phyloP scores from a whole-genome alignment of 2,329 filamentous ascomycete genomes.

The Aspergillus tubingensis region DNA sequence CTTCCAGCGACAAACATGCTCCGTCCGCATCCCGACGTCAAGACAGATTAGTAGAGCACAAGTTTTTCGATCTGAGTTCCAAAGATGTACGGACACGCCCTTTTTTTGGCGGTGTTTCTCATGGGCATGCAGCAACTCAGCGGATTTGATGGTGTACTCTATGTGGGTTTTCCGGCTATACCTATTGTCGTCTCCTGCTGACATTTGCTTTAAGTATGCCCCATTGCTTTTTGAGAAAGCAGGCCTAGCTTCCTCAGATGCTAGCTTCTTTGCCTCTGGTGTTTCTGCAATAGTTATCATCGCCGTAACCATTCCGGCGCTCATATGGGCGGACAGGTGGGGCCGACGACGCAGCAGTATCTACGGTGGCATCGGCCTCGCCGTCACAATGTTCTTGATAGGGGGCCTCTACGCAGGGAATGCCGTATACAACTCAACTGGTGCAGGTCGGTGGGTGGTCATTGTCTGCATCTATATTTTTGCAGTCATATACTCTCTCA shows the following conservation, averaged over 20 bases:
- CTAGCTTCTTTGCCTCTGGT: slow-evolving; percentile 63
- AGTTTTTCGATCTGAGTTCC: slow-evolving; percentile 36
- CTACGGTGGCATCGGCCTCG: slow-evolving; percentile 54
- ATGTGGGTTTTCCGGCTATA: slow-evolving; percentile 44
- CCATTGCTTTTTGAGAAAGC: slow-evolving; percentile 62
- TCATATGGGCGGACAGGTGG: slow-evolving; percentile 60
- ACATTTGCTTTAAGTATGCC: slow-evolving; percentile 51
- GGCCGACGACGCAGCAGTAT: slow-evolving; percentile 58
- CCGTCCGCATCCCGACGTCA: slow-evolving; percentile 5
- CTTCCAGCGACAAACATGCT: slow-evolving; percentile 1
- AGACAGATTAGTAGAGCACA: slow-evolving; percentile 18
- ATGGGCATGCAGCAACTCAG: slow-evolving; percentile 62
- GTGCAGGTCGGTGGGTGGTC: slow-evolving; percentile 34
- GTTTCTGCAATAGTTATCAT: slow-evolving; percentile 63
- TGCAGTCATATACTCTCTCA: slow-evolving; percentile 33
- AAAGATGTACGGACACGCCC: slow-evolving; percentile 52
- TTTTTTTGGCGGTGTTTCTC: slow-evolving; percentile 56
- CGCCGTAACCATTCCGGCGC: slow-evolving; percentile 57
- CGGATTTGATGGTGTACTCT: slow-evolving; percentile 65
- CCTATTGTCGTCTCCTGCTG: not conserved
- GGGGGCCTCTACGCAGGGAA: slow-evolving; percentile 36
- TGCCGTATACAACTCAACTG: slow-evolving; percentile 29
- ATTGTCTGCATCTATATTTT: slow-evolving; percentile 33
- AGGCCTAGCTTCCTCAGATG: slow-evolving; percentile 55
- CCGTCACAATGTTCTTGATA: slow-evolving; percentile 41